Conservation (phyloP, 495 filamentous ascomycete species). For the Penicillium fimorum region DNA sequence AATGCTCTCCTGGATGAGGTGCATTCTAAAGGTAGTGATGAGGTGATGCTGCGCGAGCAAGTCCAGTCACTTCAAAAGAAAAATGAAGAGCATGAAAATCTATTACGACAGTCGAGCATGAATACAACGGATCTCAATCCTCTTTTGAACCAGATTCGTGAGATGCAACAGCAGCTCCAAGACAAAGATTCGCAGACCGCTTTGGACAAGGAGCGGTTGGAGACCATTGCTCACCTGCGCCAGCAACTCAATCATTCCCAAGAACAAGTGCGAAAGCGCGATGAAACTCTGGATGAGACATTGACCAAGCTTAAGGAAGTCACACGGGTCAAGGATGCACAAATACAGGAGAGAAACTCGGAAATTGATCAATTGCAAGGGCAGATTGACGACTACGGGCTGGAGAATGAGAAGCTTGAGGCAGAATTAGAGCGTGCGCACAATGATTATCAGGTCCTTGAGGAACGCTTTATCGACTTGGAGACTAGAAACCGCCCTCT, state of each 20-base stretch:
- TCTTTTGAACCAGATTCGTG: slow-evolving; percentile 35
- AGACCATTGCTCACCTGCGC: slow-evolving; percentile 40
- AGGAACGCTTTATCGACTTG: slow-evolving; percentile 38
- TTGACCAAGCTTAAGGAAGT: slow-evolving; percentile 37
- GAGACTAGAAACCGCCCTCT: slow-evolving; percentile 42
- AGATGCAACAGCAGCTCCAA: slow-evolving; percentile 38
- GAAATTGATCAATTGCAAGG: slow-evolving; percentile 45
- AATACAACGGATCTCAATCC: slow-evolving; percentile 24
- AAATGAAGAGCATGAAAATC: slow-evolving; percentile 29
- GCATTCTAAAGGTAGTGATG: slow-evolving; percentile 24
- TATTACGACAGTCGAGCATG: slow-evolving; percentile 26
- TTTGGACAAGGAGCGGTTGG: slow-evolving; percentile 33
- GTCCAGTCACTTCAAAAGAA: slow-evolving; percentile 35
- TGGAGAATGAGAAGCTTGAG: slow-evolving; percentile 40
- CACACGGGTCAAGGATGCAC: slow-evolving; percentile 34
- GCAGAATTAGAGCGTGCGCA: slow-evolving; percentile 37
- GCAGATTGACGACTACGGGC: slow-evolving; percentile 34
- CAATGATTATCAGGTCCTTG: slow-evolving; percentile 32
- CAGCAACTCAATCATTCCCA: slow-evolving; percentile 39
- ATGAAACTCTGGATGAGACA: slow-evolving; percentile 40
- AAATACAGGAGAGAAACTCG: slow-evolving; percentile 39
- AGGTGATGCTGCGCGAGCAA: slow-evolving; percentile 32
- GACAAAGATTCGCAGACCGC: slow-evolving; percentile 23
- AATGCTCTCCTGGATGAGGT: slow-evolving; percentile 34
- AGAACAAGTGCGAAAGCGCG: slow-evolving; percentile 41